Base-by-base conservation (phyloP, 2,329 filamentous ascomycete species). In the Beauveria sp. region DNA sequence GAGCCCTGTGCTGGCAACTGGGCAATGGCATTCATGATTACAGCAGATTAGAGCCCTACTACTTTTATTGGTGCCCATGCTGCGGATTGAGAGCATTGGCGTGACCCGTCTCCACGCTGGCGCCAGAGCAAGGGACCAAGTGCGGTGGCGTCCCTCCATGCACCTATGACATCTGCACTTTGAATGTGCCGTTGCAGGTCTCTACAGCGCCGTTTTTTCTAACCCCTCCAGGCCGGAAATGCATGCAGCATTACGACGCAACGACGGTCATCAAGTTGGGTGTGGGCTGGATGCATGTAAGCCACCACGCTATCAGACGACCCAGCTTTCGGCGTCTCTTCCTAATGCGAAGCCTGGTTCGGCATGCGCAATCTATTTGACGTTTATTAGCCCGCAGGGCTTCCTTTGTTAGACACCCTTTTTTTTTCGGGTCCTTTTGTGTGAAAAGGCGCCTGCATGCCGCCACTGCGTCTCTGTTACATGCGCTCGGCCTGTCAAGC, bases 111-210 rank as follows among this genome's bases (percentile, higher is more conserved):
- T 41, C 44, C 44, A 50, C 34, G 30, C 22, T 50, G 26, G 43
- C 26, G 28, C 43, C 41, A 26, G 44, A 40, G 50, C 22, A 52
- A 54, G 50, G 50, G 50, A 60, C 41, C 28, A 46, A 40, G 14
- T 58, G 41, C 28, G 47, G 57, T 48, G 51, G 48, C 58, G 58
- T 53, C 43, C 20, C 22, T 16, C 28, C 41, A 61, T 61, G 58
- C 51, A 55, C 28, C 22, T 50, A 24, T 61, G 58, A 14, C 58
- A 61, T 48, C 51, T 61, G 58, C 58, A 51, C 20, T 28, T 30
- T 22, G 22, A 28, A 14, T 37, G 34, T 37, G 40, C 34, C 52
- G 22, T 22, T 55, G 22, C 22, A 28, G 22, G 22, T 37, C 30
- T 41, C 37, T 53, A 37, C 30, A 37, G 37, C 52, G 53, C 26